Evolutionary conservation across 1,284 basidiomycete species (phyloP).

Genomic region (Sporisorium scitamineum): DNA sequence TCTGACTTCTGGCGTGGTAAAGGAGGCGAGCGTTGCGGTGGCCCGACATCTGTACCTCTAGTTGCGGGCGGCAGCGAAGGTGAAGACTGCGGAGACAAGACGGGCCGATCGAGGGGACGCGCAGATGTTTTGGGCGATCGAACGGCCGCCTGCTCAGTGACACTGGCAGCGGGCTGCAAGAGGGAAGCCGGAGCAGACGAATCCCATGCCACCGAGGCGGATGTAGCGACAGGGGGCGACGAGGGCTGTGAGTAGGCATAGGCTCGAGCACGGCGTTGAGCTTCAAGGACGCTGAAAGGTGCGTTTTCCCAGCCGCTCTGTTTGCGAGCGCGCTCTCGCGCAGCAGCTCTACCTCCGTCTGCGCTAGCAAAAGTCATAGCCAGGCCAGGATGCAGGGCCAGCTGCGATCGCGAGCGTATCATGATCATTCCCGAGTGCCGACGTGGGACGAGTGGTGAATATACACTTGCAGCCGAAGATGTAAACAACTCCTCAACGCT

Average conservation of each 20-base stretch:
- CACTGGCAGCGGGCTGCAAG: conserved; percentile 26
- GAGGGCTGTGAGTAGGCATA: conserved; percentile 41
- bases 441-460: conserved; percentile 42
- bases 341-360: conserved; percentile 58
- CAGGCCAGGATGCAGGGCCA: conserved; percentile 50
- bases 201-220: conserved; percentile 30
- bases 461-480: conserved; percentile 10
- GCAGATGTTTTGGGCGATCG: conserved; percentile 21
- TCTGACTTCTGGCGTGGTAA: conserved; percentile 31
- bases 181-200: conserved; percentile 12
- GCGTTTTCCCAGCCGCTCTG: conserved; percentile 54
- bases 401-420: conserved; percentile 56
- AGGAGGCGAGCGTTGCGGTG: conserved; percentile 9
- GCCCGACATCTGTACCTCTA: neutral
- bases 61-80: conserved; percentile 13
- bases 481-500: conserved; percentile 44
- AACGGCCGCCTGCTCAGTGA: conserved; percentile 10
- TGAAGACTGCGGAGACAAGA: conserved; percentile 18
- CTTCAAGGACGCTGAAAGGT: conserved; percentile 60
- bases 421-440: conserved; percentile 59
- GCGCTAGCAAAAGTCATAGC: conserved; percentile 43
- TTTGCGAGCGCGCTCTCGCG: conserved; percentile 54
- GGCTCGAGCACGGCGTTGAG: conserved; percentile 33
- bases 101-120: conserved; percentile 8
- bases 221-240: conserved; percentile 40